Conservation (phyloP, 306 rosid genomes). For the Corylus heterophylla region DNA sequence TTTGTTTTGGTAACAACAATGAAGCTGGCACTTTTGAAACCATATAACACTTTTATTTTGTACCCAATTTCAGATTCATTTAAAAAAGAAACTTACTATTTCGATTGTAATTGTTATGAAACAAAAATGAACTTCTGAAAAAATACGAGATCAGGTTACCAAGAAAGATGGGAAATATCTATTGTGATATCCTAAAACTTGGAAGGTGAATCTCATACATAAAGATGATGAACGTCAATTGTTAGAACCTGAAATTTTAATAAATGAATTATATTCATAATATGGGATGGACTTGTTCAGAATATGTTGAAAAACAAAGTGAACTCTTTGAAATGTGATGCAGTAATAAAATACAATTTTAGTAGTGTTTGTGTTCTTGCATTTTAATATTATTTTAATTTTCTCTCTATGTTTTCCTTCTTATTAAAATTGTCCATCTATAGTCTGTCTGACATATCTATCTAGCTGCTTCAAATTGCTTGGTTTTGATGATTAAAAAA, state of each 20-base stretch:
- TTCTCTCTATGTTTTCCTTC: background rate
- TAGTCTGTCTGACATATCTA: background rate
- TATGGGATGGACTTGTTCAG: background rate
- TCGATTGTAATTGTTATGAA: background rate
- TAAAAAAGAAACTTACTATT: slow-evolving; percentile 6
- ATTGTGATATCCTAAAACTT: background rate
- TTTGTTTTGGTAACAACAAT: background rate
- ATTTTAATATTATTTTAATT: slow-evolving; percentile 3
- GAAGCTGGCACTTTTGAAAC: background rate
- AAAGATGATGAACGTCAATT: background rate
- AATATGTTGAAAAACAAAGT: background rate
- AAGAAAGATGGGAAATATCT: background rate
- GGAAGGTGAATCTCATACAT: background rate
- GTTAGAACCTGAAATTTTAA: background rate
- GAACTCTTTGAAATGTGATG: slow-evolving; percentile 8
- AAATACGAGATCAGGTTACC: background rate
- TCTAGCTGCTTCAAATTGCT: background rate
- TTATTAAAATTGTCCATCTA: background rate
- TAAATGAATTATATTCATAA: background rate
- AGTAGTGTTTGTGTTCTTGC: background rate
- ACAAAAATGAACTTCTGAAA: background rate
- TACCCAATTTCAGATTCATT: slow-evolving; percentile 13
- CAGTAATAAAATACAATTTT: background rate
- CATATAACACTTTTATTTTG: background rate
- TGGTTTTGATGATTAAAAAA: background rate